A percentile compares a stretch with the other conserved stretches of the same genome.
phyloP scores from a whole-genome alignment of 371 early-diverging fungal species.

The Zychaea mexicana region DNA sequence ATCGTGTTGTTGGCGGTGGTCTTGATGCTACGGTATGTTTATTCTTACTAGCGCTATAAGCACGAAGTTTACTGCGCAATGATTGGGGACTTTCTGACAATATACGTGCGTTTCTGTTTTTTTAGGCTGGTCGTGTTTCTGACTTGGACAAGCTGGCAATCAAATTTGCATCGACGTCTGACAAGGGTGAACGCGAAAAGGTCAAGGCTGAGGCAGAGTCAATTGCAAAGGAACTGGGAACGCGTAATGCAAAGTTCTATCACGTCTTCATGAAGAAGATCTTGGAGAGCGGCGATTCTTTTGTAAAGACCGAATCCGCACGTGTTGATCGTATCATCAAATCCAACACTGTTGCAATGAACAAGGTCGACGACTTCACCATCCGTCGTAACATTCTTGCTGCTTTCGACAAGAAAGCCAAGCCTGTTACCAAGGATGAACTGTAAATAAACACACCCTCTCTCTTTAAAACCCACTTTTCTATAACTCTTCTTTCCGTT shows the following conservation, averaged over 20 bases:
- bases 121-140: slow-evolving; percentile 75
- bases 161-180: slow-evolving; percentile 59
- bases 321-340: slow-evolving; percentile 72
- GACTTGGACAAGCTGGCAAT: slow-evolving; percentile 69
- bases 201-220: slow-evolving; percentile 41
- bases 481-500: not conserved
- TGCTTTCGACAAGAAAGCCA: slow-evolving; percentile 50
- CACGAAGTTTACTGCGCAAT: not conserved
- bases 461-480: not conserved
- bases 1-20: slow-evolving; percentile 80
- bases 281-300: slow-evolving; percentile 53
- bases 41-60: not conserved
- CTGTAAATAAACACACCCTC: slow-evolving; percentile 14
- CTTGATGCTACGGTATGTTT: slow-evolving; percentile 50
- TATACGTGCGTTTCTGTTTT: too few relatives aligned
- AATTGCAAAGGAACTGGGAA: slow-evolving; percentile 27
- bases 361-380: slow-evolving; percentile 75
- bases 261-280: slow-evolving; percentile 77
- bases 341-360: slow-evolving; percentile 57
- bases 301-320: slow-evolving; percentile 64
- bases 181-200: slow-evolving; percentile 35
- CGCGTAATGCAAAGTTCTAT: slow-evolving; percentile 71
- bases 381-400: slow-evolving; percentile 77
- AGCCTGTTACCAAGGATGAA: slow-evolving; percentile 36
- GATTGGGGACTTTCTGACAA: too few relatives aligned